Conservation (phyloP, 1,139 yeast genomes). For the Geotrichum europaeum region DNA sequence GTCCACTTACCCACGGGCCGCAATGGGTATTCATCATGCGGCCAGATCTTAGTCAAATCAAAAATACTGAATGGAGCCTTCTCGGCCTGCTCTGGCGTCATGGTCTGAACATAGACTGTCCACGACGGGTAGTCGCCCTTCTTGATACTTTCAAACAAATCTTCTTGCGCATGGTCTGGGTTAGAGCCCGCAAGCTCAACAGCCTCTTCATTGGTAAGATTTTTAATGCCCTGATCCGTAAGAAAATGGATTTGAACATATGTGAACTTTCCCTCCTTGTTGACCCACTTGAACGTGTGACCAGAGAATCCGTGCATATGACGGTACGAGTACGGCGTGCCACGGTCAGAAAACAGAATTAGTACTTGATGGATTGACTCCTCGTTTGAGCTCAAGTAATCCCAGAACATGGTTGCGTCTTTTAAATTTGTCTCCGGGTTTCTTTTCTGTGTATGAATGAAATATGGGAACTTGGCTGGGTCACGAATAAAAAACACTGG, state of each 20-base stretch:
- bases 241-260: slow-evolving; percentile 63
- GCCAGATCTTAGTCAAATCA: slow-evolving; percentile 77
- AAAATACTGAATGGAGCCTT: slow-evolving; percentile 46
- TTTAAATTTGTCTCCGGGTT: slow-evolving; percentile 78
- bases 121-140: slow-evolving; percentile 57
- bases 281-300: slow-evolving; percentile 67
- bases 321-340: slow-evolving; percentile 61
- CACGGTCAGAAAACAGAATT: slow-evolving; percentile 63
- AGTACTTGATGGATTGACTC: slow-evolving; percentile 61
- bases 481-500: slow-evolving; percentile 84
- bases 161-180: slow-evolving; percentile 59
- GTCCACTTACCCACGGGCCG: slow-evolving; percentile 66
- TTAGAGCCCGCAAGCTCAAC: slow-evolving; percentile 48
- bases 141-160: slow-evolving; percentile 53
- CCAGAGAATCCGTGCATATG: slow-evolving; percentile 73
- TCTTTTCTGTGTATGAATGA: slow-evolving; percentile 82
- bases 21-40: slow-evolving; percentile 68
- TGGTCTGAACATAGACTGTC: slow-evolving; percentile 62
- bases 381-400: slow-evolving; percentile 56
- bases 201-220: slow-evolving; percentile 52
- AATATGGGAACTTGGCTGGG: slow-evolving; percentile 82
- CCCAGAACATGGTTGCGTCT: slow-evolving; percentile 69
- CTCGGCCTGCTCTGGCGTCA: slow-evolving; percentile 69
- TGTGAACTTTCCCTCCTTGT: slow-evolving; percentile 54
- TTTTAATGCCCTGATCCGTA: slow-evolving; percentile 59